These are phyloP conservation scores for Ascoidea tarda DNA, from an alignment of 805 yeast genomes.

Conservation along the genomic window DNA sequence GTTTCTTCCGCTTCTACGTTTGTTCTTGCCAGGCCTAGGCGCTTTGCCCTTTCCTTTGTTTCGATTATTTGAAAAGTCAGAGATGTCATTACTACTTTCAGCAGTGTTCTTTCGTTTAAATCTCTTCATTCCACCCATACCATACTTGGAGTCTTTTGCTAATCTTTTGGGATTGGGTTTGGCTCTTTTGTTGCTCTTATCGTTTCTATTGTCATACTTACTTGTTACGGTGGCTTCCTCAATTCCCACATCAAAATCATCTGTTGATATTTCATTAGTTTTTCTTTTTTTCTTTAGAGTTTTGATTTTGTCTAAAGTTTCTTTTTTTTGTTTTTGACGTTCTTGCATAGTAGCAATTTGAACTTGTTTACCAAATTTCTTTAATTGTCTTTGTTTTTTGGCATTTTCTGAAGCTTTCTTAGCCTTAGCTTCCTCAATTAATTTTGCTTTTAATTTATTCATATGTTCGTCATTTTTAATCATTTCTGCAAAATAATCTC, in stretches of 20 bases:
- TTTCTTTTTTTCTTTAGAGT: conserved; percentile 82
- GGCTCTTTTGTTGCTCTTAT: conserved; percentile 31
- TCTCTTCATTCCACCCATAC: conserved; percentile 69
- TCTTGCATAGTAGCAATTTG: conserved; percentile 88
- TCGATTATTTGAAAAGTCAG: conserved; percentile 13
- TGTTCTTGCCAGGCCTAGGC: conserved; percentile 8
- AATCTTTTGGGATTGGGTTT: conserved; percentile 51
- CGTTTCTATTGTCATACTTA: conserved; percentile 14
- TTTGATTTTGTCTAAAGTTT: conserved; percentile 79
- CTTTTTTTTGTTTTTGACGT: conserved; percentile 86
- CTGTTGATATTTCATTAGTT: conserved; percentile 37
- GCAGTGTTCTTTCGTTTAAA: conserved; percentile 62
- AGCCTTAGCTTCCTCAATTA: conserved; percentile 51
- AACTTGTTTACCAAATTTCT: conserved; percentile 96
- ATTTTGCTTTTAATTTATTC: conserved; percentile 79
- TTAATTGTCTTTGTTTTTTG: conserved; percentile 82
- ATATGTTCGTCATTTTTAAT: conserved; percentile 95
- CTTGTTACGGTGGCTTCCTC: conserved; percentile 71
- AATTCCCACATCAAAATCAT: conserved; percentile 76
- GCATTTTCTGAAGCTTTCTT: conserved; percentile 63
- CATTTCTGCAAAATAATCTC: conserved; percentile 97
- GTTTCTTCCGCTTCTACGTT: too few relatives aligned
- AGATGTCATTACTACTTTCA: conserved; percentile 52
- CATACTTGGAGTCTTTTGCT: conserved; percentile 64
- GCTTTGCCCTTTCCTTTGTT: neutral